Evolutionary conservation across 805 yeast genomes (phyloP).

Genomic region (Priceomyces fermenticarens): DNA sequence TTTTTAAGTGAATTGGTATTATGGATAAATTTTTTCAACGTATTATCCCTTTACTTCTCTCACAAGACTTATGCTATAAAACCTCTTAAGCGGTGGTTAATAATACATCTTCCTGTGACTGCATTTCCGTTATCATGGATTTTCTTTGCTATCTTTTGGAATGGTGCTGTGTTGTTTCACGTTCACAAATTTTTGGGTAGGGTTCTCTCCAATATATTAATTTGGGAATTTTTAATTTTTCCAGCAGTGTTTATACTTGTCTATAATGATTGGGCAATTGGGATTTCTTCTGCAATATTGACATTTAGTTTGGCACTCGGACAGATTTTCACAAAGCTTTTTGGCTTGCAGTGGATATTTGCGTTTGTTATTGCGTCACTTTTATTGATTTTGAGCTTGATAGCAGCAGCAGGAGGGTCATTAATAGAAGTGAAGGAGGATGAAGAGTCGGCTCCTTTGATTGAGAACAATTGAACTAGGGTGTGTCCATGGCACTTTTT

Average conservation of each 20-base stretch:
- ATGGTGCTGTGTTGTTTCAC: constrained; percentile 74
- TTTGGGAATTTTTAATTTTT: constrained; percentile 74
- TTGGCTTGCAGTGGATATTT: constrained; percentile 86
- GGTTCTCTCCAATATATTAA: constrained; percentile 64
- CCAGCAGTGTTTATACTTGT: constrained; percentile 57
- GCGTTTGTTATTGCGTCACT: constrained; percentile 65
- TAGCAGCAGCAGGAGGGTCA: constrained; percentile 41
- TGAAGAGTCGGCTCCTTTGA: constrained; percentile 37
- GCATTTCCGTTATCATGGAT: constrained; percentile 78
- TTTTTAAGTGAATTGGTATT: constrained; percentile 57
- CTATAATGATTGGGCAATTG: constrained; percentile 69
- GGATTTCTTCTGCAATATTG: constrained; percentile 55
- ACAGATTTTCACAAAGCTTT: constrained; percentile 62
- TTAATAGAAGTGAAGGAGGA: constrained; percentile 10
- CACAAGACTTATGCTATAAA: constrained; percentile 59
- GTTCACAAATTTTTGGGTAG: constrained; percentile 60
- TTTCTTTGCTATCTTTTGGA: constrained; percentile 74
- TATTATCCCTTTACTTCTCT: constrained; percentile 51
- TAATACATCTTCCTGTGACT: constrained; percentile 62
- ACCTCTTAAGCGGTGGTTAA: constrained; percentile 50
- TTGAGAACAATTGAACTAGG: constrained; percentile 13
- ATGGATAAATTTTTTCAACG: constrained; percentile 57
- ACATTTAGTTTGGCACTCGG: constrained; percentile 66
- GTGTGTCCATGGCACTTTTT: background rate
- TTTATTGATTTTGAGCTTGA: constrained; percentile 49